Evolutionary conservation across 2,329 filamentous ascomycete species (phyloP), one percentile per base, ranked within the genome.

Genomic region (Aspergillus terreus): DNA sequence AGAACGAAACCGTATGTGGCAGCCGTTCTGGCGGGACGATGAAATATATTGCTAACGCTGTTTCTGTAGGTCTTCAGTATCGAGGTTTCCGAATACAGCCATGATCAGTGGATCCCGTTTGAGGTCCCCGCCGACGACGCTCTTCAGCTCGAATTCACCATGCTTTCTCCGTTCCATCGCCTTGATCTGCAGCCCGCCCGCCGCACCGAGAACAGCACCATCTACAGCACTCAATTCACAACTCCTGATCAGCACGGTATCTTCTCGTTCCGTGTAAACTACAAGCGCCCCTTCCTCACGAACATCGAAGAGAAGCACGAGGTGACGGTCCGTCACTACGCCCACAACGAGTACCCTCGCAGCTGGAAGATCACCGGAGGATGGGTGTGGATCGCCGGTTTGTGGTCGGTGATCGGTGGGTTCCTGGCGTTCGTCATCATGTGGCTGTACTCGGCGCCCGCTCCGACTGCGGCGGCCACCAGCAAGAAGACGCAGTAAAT

Each of bases 191-290:
- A 76, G 7, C 81, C 83, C 12, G 70, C 78, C 9, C 71, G 74
- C 30, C 78, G 78, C 23, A 86, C 84, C 1, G 72, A 79, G 49
- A 85, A 89, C 63, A 84, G 85, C 58, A 86, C 88, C 46, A 80
- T 88, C 55, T 99, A 86, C 78, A 80, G 81, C 57, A 80, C 82
- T 43, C 80, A 82, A 21, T 96, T 99, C 75, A 87, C 80, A 58
- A 82, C 92, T 4, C 94, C 94, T 4, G 94, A 99, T 71, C 94
- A 99, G 75, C 94, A 99, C 76, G 94, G 94, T 68, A 96, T 99
- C 75, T 99, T 97, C 82, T 95, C 95, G 77, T 97, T 99, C 82
- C 84, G 86, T 68, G 82, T 97, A 72, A 95, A 96, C 80, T 96
- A 97, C 81, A 95, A 95, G 79, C 85, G 94, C 6, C 91, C 92